phyloP scores from a whole-genome alignment of 495 filamentous ascomycete genomes.

The Penicillium herquei region DNA sequence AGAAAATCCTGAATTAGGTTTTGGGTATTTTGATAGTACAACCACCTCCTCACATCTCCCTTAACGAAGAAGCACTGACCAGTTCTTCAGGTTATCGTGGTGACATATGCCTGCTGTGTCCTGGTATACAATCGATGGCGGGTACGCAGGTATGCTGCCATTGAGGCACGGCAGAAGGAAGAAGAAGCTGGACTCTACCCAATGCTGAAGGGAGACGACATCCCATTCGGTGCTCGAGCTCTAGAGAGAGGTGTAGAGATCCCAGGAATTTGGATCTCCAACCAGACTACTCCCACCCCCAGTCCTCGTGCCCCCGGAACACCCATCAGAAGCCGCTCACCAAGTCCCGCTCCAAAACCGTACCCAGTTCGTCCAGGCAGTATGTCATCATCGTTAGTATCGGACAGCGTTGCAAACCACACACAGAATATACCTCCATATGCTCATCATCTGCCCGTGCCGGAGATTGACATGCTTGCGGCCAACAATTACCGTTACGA shows the following conservation, averaged over 20 bases:
- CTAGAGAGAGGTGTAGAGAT: slow-evolving; percentile 83
- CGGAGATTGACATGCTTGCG: slow-evolving; percentile 10
- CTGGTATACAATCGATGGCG: slow-evolving; percentile 59
- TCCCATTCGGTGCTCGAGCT: slow-evolving; percentile 88
- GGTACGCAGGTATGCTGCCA: slow-evolving; percentile 60
- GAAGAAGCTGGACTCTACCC: slow-evolving; percentile 29
- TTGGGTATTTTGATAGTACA: slow-evolving; percentile 49
- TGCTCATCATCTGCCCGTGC: neutral
- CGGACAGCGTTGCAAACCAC: neutral
- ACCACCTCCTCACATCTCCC: neutral
- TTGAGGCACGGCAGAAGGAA: slow-evolving; percentile 63
- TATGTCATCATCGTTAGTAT: neutral
- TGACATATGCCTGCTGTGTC: slow-evolving; percentile 44
- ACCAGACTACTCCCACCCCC: slow-evolving; percentile 47
- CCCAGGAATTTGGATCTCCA: slow-evolving; percentile 86
- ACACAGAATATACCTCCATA: slow-evolving; percentile 2
- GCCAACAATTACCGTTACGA: slow-evolving; percentile 11
- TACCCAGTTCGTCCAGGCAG: neutral
- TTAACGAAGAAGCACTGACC: slow-evolving; percentile 32
- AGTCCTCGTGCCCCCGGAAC: slow-evolving; percentile 27
- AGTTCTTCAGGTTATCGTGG: slow-evolving; percentile 39
- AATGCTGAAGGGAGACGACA: slow-evolving; percentile 51
- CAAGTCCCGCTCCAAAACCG: slow-evolving; percentile 11
- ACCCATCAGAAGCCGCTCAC: slow-evolving; percentile 14
- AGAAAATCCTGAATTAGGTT: slow-evolving; percentile 31